Evolutionary conservation across 345 rosid genomes (phyloP), one percentile per base, ranked within the genome.

Genomic region (Camelina laxa): DNA sequence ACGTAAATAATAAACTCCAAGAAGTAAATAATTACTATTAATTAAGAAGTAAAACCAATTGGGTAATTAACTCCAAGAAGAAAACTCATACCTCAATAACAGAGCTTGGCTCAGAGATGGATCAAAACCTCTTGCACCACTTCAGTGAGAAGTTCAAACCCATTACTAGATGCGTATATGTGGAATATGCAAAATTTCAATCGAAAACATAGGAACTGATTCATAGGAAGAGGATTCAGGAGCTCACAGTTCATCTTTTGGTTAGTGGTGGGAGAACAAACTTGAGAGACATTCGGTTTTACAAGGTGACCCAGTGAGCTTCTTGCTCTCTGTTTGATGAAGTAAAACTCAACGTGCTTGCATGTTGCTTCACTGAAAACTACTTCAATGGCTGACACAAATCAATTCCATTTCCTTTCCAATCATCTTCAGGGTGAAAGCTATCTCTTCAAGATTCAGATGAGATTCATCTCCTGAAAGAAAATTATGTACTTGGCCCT

Each of bases 391-490:
- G 60, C 20, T 30, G 15, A 77, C 15, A 73, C 67, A 61, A 33
- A 74, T 49, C 69, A 59, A 33, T 64, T 48, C 77, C 69, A 69
- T 59, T 61, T 86, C 87, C 45, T 81, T 76, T 12, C 48, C 70
- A 82, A 80, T 74, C 74, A 77, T 66, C 54, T 60, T 17, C 60
- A 87, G 30, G 50, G 81, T 82, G 74, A 69, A 60, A 61, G 65
- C 75, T 67, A 83, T 81, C 50, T 75, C 83, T 60, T 71, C 81
- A n/a, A 74, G 10, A 45, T 77, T 74, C 80, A 48, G 30, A 76
- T 80, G 88, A 61, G 83, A 78, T 66, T 74, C 78, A 70, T 86
- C 88, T 45, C 91, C 88, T 3, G 86, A 85, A 7, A 83, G 81
- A 71, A 88, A 85, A 67, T 81, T 65, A 62, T 83, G 84, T 72